A percentile compares a stretch with the other conserved stretches of the same genome.
These are phyloP conservation scores for Populus hybrid DNA, from an alignment of 441 rosid species.

Conservation along the genomic window DNA sequence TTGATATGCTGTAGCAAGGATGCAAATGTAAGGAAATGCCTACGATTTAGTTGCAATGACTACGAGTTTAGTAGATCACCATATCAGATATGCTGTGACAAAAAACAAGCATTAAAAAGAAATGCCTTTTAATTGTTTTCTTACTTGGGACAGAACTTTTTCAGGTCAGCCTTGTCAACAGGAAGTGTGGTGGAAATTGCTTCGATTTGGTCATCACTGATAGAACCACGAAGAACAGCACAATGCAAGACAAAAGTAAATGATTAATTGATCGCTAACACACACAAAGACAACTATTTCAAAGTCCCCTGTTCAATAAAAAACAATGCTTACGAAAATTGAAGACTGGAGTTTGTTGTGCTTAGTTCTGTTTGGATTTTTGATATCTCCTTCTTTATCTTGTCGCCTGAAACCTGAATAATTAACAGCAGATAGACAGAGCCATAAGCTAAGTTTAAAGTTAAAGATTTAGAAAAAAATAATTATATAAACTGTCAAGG, in stretches of 20 bases:
- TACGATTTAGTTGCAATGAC: not conserved
- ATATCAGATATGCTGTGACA: not conserved
- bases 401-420: conserved; percentile 60
- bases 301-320: not conserved
- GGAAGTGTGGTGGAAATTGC: conserved; percentile 79
- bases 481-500: not conserved
- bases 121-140: conserved; percentile 3
- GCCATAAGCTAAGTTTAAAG: not conserved
- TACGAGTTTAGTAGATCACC: not conserved
- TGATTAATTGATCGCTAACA: not conserved
- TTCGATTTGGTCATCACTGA: conserved; percentile 66
- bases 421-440: not conserved
- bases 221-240: conserved; percentile 9
- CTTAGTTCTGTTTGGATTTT: conserved; percentile 62
- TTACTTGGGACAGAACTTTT: conserved; percentile 70
- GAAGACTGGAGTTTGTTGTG: conserved; percentile 47
- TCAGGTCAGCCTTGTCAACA: conserved; percentile 59
- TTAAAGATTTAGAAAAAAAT: not conserved
- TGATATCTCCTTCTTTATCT: conserved; percentile 67
- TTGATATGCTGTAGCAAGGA: not conserved
- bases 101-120: not conserved
- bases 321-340: conserved; percentile 51
- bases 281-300: not conserved
- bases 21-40: not conserved
- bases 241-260: not conserved